Percentiles rank a stretch among this genome's conserved stretches.
phyloP scores from a whole-genome alignment of 495 filamentous ascomycete genomes.

The Penicillium chermesinum region DNA sequence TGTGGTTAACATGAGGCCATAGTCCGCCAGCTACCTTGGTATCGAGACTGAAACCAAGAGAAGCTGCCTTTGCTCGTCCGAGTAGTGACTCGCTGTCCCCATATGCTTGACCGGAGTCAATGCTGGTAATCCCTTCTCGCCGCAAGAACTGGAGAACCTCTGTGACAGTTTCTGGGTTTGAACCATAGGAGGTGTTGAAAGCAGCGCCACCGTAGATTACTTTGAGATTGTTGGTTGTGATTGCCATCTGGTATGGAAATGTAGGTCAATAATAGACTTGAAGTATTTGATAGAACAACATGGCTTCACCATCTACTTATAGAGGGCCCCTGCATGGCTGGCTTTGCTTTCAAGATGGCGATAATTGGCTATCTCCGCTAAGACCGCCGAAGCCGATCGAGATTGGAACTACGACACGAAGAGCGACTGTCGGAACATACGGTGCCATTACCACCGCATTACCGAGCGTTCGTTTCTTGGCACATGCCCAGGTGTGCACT shows the following conservation, averaged over 20 bases:
- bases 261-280: no score
- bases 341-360: background rate
- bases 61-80: constrained; percentile 15
- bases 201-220: background rate
- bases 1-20: constrained; percentile 8
- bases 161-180: background rate
- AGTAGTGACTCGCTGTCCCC: constrained; percentile 23
- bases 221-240: background rate
- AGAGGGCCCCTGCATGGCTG: no score
- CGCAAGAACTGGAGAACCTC: background rate
- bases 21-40: constrained; percentile 33
- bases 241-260: no score
- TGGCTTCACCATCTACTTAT: no score
- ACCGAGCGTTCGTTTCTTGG: no score
- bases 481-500: no score
- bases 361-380: background rate
- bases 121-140: background rate
- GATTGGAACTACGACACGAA: no score
- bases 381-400: no score
- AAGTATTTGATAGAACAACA: background rate
- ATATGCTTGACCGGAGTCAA: constrained; percentile 35
- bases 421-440: no score
- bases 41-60: constrained; percentile 29
- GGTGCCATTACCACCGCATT: no score
- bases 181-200: background rate